A percentile compares a stretch with the other conserved stretches of the same genome.
phyloP scores from a whole-genome alignment of 805 yeast genomes.

The Cyberlindnera suaveolens region DNA sequence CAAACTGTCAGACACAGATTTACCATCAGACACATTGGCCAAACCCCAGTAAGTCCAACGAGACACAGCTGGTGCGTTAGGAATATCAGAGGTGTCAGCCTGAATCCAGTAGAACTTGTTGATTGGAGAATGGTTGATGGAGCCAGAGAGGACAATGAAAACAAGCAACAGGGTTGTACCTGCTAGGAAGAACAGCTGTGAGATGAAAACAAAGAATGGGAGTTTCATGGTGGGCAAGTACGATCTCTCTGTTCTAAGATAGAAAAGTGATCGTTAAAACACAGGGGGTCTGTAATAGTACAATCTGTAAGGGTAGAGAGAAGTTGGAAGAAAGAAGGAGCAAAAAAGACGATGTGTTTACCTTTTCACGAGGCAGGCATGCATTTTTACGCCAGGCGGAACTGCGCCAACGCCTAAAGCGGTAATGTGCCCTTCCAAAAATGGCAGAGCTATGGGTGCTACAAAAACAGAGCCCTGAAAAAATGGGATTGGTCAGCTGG shows the following conservation, averaged over 20 bases:
- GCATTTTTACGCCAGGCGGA: too few relatives aligned
- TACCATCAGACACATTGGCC: conserved; percentile 36
- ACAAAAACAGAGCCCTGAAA: too few relatives aligned
- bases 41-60: conserved; percentile 87
- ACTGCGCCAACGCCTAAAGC: too few relatives aligned
- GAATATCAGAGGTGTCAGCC: conserved; percentile 56
- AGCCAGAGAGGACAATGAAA: conserved; percentile 59
- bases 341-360: background rate
- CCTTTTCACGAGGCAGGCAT: too few relatives aligned
- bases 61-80: conserved; percentile 42
- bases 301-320: background rate
- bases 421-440: too few relatives aligned
- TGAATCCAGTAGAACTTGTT: conserved; percentile 63
- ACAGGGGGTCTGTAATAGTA: too few relatives aligned
- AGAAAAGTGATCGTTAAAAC: too few relatives aligned
- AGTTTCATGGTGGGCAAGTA: conserved; percentile 7
- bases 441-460: too few relatives aligned
- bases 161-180: conserved; percentile 42
- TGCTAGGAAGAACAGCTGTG: conserved; percentile 14
- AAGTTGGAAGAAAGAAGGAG: background rate
- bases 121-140: conserved; percentile 52
- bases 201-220: conserved; percentile 9
- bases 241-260: background rate
- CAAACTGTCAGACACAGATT: conserved; percentile 30
- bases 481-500: too few relatives aligned